Evolutionary conservation across 169 alveolate species (phyloP).

Genomic region (Eimeria praecox): DNA sequence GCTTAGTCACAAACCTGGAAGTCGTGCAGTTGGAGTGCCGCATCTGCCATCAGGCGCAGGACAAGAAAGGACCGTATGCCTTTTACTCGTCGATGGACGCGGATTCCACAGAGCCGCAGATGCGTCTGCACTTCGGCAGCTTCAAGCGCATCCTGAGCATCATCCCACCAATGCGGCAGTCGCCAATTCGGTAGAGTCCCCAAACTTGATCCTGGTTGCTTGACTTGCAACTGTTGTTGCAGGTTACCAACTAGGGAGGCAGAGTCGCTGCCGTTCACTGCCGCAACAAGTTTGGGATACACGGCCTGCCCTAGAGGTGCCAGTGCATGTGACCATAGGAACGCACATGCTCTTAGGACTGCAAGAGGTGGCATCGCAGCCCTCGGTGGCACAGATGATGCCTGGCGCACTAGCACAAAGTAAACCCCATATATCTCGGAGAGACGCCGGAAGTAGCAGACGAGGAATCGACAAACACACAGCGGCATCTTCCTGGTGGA

Average conservation of each 20-base stretch:
- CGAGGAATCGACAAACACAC: constrained; percentile 24
- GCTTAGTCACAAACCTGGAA: neutral
- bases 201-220: neutral
- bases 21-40: constrained; percentile 53
- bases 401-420: constrained; percentile 45
- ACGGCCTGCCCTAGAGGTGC: constrained; percentile 44
- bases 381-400: constrained; percentile 37
- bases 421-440: constrained; percentile 50
- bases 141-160: constrained; percentile 52
- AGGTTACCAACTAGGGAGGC: neutral
- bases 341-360: constrained; percentile 29
- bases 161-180: constrained; percentile 43
- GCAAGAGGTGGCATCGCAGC: constrained; percentile 45
- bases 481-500: neutral
- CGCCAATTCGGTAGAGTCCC: constrained; percentile 55
- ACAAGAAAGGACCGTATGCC: constrained; percentile 46
- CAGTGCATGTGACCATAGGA: constrained; percentile 56
- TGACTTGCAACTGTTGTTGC: neutral
- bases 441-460: constrained; percentile 62
- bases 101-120: constrained; percentile 43
- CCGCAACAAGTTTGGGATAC: neutral
- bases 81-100: constrained; percentile 46
- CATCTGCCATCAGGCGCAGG: constrained; percentile 59
- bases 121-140: constrained; percentile 10
- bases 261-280: neutral